Base-by-base conservation (phyloP, 352 stramenopile genomes). In the Pythium sukuiense region DNA sequence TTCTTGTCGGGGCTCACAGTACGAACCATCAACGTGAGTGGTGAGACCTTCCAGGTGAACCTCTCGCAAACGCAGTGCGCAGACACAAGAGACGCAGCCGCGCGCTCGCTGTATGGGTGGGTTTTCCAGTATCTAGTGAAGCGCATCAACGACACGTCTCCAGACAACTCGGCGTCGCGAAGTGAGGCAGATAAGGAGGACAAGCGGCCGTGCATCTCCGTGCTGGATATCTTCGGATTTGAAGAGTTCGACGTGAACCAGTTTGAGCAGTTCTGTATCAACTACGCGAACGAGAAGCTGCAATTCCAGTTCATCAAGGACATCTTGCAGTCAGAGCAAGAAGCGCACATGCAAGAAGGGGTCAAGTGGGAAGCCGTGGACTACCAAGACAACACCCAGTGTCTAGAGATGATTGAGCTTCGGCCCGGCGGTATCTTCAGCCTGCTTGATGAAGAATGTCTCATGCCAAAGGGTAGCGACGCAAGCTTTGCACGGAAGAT, bases 241-340 rank as follows among this genome's bases (percentile, higher is more conserved):
- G 90, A 97, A 71, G 83, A 88, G 59, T 96, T 97, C 62, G 73
- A 89, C 3, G 59, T 82, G 24, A 96, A 96, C 70, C 76, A 82
- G 55, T 97, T 97, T 63, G 90, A 97, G 65, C 90, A 97, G 70
- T 96, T 97, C 62, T 95, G 90, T 52, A 97, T 97, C 74, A 97
- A 97, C 72, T 97, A 97, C 63, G 89, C 89, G 33, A 97, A 97
- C 76, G 92, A 96, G 73, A 83, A 96, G 83, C 63, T 95, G 87
- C 86, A 96, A 64, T 89, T 86, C 55, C 80, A 94, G 62, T 95
- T 94, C 62, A 90, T 92, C 33, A 75, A 90, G 59, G 80, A 95
- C 55, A 90, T 92, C 58, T 65, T 96, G 12, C 67, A 92, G 35
- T 85, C 76, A 1, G 88, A 95, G 53, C 79, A 92, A 54, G 73